Evolutionary conservation across 306 rosid species (phyloP), one percentile per base, ranked within the genome.

Genomic region (Malus domestica): DNA sequence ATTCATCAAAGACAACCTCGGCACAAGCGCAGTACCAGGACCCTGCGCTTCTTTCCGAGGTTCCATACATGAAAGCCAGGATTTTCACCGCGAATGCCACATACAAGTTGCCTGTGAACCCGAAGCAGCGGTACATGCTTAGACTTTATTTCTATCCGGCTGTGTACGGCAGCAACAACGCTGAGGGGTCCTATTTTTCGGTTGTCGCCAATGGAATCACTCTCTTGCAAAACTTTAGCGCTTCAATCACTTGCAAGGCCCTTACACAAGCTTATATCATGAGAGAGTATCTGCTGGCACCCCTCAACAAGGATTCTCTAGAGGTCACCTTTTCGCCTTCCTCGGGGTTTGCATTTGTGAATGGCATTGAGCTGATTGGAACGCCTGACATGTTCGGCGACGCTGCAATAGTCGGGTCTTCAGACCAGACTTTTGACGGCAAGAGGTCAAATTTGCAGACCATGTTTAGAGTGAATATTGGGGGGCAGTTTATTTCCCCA

Each of bases 81-180:
- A 71, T 86, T 10, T 83, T 86, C 75, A 71, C 87, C 32, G 60
- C 89, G 10, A 82, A 72, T 49, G 73, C 83, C 14, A 76, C 80
- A 1, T 86, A 86, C 80, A 80, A 83, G 62, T 72, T 86, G 5
- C 85, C 87, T 5, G 70, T 76, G 6, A 72, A 80, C 44, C 58
- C 80, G 1, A 59, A 59, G 44, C 61, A 46, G 13, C 79, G 89
- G 11, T 83, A 83, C 52, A 80, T 79, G 79, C 87, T 86, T 20
- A 76, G 89, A 32, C 83, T 86, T 44, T 85, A 86, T 81, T 86
- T 86, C 67, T 86, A 86, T 35, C 89, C 89, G 59, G 59, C 89
- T 3, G 63, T 70, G 8, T 86, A 83, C 20, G 87, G 87, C 29
- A 20, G 81, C 38, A 64, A 83, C 78, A 82, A 86, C 42, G 84